These are phyloP conservation scores for Pleurotus djamor DNA, from an alignment of 768 basidiomycete genomes.

Conservation along the genomic window DNA sequence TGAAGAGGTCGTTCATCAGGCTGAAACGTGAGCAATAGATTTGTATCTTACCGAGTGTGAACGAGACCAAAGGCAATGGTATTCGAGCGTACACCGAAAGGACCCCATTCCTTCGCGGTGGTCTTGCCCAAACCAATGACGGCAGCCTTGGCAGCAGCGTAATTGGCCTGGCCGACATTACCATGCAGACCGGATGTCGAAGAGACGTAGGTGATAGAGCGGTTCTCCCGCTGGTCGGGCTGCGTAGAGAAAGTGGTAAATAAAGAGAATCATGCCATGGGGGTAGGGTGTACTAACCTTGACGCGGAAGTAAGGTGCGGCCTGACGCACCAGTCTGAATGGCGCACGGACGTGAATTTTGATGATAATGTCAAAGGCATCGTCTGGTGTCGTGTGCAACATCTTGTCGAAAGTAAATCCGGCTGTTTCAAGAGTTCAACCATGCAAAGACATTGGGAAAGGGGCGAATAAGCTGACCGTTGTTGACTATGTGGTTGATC, in stretches of 20 bases:
- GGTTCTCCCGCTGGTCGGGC: conserved; percentile 58
- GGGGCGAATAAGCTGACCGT: conserved; percentile 39
- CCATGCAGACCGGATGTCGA: conserved; percentile 84
- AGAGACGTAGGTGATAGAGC: conserved; percentile 80
- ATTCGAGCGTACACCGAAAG: conserved; percentile 80
- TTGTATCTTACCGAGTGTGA: conserved; percentile 57
- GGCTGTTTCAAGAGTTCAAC: conserved; percentile 29
- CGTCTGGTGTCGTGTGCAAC: conserved; percentile 85
- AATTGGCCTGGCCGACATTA: conserved; percentile 85
- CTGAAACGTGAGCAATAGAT: neutral
- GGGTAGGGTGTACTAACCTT: conserved; percentile 43
- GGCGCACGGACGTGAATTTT: conserved; percentile 86
- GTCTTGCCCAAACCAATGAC: conserved; percentile 83
- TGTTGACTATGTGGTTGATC: conserved; percentile 87
- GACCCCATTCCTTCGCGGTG: conserved; percentile 86
- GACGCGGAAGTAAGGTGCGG: conserved; percentile 82
- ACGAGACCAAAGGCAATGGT: conserved; percentile 78
- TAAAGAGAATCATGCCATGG: neutral
- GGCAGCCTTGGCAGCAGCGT: conserved; percentile 77
- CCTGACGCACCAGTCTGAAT: conserved; percentile 81
- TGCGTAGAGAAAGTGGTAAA: conserved; percentile 17
- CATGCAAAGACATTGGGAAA: neutral
- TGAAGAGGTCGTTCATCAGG: conserved; percentile 18
- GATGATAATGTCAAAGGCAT: conserved; percentile 77
- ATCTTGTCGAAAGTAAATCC: conserved; percentile 86